Base-by-base conservation (phyloP, 495 filamentous ascomycete genomes). In the Tuber umbilicatum region DNA sequence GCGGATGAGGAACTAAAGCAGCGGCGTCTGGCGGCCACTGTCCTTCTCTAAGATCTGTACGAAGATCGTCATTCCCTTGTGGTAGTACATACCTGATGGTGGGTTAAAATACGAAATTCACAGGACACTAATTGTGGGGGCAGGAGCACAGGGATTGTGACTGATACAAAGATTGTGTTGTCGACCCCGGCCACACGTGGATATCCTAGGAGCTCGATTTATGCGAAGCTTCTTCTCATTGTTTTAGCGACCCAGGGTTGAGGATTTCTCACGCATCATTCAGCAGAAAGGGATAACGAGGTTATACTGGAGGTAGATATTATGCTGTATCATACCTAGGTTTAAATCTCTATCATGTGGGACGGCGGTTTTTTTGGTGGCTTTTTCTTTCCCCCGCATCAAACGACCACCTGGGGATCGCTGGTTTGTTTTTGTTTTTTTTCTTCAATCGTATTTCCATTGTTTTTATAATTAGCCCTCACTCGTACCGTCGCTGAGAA, bases 1-100 rank as follows among this genome's bases (percentile, higher is more conserved):
- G 68, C 71, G 43, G 70, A 81, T 35, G 79, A 81, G 39, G 71
- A 72, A 10, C 70, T 68, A 9, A 74, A 76, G 31, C 75, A 81
- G 69, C 75, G 77, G 37, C 71, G 78, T 45, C 80, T 81, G 73
- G 80, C 80, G 43, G 75, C 79, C 45, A 77, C 79, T 67, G 80
- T 75, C 12, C 76, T 81, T 27, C 73, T 81, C 64, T 81, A 71
- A 43, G 43, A 45, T 64, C 55, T 64, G 27, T 35, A 14, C 27
- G 27, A 35, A 35, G 55, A 64, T 64, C 55, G 55, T 19, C 55
- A 35, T 35, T 12, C 55, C 27, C 27, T 35, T 64, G 55, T 17
- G 27, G 55, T 64, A 35, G 27, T 19, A 64, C 55, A 35, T 27
- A 35, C 19, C 55, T 64, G 27, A 64, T 5, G 27, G 55, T 64